phyloP scores from a whole-genome alignment of 805 yeast species.

The Spencermartinsiella europaea region DNA sequence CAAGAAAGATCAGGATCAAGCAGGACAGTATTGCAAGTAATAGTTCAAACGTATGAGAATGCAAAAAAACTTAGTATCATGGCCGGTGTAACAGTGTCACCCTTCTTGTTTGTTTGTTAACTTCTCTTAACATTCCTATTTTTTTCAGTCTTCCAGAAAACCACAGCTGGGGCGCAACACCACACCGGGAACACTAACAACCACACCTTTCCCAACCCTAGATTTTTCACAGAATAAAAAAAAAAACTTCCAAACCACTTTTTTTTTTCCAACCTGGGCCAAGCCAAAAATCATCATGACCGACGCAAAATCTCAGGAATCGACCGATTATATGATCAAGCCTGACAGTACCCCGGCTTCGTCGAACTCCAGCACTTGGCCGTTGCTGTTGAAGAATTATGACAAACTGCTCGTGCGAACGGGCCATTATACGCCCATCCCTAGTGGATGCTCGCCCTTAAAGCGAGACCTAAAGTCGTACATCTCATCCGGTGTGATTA shows the following conservation, averaged over 20 bases:
- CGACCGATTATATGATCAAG: constrained; percentile 68
- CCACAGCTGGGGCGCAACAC: too few species aligned
- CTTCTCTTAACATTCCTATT: too few species aligned
- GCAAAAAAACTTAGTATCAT: too few species aligned
- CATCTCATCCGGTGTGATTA: constrained; percentile 91
- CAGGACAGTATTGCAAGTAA: too few species aligned
- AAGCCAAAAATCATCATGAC: constrained; percentile 36
- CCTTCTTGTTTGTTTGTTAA: too few species aligned
- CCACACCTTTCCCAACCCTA: too few species aligned
- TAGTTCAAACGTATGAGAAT: too few species aligned
- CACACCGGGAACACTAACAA: too few species aligned
- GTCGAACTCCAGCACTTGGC: constrained; percentile 92
- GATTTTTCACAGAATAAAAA: background rate
- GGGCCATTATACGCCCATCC: constrained; percentile 96
- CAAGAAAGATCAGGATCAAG: too few species aligned
- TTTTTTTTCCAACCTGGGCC: background rate
- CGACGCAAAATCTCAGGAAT: constrained; percentile 31
- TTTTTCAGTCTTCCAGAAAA: too few species aligned
- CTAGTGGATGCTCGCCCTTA: constrained; percentile 90
- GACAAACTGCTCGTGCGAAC: constrained; percentile 92
- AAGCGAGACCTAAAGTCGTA: constrained; percentile 90
- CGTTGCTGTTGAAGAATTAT: constrained; percentile 85
- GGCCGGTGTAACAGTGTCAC: too few species aligned
- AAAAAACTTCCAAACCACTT: too few species aligned
- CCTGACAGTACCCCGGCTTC: constrained; percentile 70